Base-by-base conservation (phyloP, 306 rosid genomes). In the Pterocarpus macrocarpus region DNA sequence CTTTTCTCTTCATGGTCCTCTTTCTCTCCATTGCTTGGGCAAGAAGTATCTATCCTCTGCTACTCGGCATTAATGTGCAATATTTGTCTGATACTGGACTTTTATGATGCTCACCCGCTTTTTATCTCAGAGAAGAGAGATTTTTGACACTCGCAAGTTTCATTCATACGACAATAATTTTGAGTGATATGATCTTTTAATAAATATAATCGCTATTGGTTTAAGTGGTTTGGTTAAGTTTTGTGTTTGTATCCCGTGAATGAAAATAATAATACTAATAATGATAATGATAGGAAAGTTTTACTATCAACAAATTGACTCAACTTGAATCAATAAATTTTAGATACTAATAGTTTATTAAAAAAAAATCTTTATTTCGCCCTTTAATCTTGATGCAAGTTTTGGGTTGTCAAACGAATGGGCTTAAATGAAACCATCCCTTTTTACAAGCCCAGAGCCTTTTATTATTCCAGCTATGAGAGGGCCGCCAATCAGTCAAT, bases 341-440 rank as follows among this genome's bases (percentile, higher is more conserved):
- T 22, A 22, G 28, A 22, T 22, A 22, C 28, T 22, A 1, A 22
- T 22, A 22, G 28, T 22, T 22, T 22, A 22, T 22, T 22, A 22
- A 22, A 22, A 22, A 36, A 43, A 13, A 36, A 5, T 22, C 36
- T 32, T 9, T 12, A 2, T 13, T 9, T 9, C 2, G 0, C 16
- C 12, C 33, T 45, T 28, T 12, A 53, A 67, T 38, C 45, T 47
- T 57, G 16, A 69, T 15, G 59, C 55, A 59, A 57, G 16, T 2
- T 15, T 59, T 59, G 47, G 62, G 70, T 10, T 53, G 16, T 70
- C 17, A 38, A 56, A 39, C 15, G 44, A 76, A 15, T 76, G 78
- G 86, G 78, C 74, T 55, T 64, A 71, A 62, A 13, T 4, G 33
- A 63, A 41, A 34, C 28, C n/a, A 17, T 1, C 14, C 32, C 36